Evolutionary conservation across 768 basidiomycete species (phyloP).

Genomic region (Melanogaster broomeanus): DNA sequence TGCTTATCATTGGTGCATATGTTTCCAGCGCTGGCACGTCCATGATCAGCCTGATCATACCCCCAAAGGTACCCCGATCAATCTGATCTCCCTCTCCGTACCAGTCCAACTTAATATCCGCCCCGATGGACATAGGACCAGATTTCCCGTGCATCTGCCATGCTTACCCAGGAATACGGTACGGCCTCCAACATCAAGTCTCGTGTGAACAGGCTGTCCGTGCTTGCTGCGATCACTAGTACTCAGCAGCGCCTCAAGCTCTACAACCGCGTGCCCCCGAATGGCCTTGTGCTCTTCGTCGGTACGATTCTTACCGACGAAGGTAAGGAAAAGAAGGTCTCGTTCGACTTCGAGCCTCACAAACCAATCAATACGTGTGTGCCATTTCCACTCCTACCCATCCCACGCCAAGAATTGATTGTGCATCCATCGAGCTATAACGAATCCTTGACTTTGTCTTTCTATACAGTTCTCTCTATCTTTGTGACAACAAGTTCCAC

Average conservation of each 20-base stretch:
- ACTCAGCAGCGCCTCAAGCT: slow-evolving; percentile 97
- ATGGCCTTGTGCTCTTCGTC: slow-evolving; percentile 96
- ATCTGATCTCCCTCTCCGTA: slow-evolving; percentile 4
- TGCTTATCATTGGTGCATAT: slow-evolving; percentile 23
- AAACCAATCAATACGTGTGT: slow-evolving; percentile 98
- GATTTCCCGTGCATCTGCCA: slow-evolving; percentile 90
- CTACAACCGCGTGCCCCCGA: slow-evolving; percentile 94
- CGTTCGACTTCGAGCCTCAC: slow-evolving; percentile 97
- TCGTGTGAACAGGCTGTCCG: slow-evolving; percentile 95
- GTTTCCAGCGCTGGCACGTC: slow-evolving; percentile 83
- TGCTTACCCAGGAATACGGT: slow-evolving; percentile 98
- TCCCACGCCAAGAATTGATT: background rate
- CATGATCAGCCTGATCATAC: slow-evolving; percentile 98
- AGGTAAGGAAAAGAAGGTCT: slow-evolving; percentile 99
- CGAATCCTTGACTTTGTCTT: slow-evolving; percentile 2
- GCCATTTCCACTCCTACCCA: background rate
- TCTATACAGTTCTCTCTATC: slow-evolving; percentile 80
- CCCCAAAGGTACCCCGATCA: slow-evolving; percentile 70
- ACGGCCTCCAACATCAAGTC: slow-evolving; percentile 99
- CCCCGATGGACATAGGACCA: slow-evolving; percentile 62
- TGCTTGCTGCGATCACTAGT: slow-evolving; percentile 96
- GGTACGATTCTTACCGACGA: slow-evolving; percentile 98
- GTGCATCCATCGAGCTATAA: background rate
- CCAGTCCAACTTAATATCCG: background rate
- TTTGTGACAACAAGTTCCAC: slow-evolving; percentile 99